These are phyloP conservation scores for Raffaelea arxii DNA, from an alignment of 2,329 filamentous ascomycete species.

Conservation along the genomic window DNA sequence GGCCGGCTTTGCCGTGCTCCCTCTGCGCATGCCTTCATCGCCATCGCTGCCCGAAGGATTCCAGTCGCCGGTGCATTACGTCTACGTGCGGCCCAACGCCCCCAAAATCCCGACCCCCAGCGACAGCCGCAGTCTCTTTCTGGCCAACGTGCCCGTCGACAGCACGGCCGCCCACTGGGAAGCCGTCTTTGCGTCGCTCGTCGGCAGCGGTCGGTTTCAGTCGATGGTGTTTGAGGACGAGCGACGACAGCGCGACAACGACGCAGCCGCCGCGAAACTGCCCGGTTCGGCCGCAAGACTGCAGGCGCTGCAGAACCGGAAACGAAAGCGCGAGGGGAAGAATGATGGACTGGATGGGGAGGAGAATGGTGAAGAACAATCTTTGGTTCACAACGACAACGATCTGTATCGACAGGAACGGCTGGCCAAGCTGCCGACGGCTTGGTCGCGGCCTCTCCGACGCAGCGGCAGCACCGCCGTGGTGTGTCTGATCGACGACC, in stretches of 20 bases:
- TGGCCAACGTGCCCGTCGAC: conserved; percentile 84
- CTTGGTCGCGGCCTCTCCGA: conserved; percentile 64
- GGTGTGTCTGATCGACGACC: conserved; percentile 72
- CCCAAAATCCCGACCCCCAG: conserved; percentile 67
- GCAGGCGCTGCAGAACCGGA: conserved; percentile 31
- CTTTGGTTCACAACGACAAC: conserved; percentile 50
- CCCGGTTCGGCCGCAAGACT: conserved; percentile 33
- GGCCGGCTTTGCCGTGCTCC: conserved; percentile 59
- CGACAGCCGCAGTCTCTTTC: conserved; percentile 72
- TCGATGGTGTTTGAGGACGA: conserved; percentile 64
- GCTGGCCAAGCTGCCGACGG: conserved; percentile 35
- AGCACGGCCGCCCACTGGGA: conserved; percentile 70
- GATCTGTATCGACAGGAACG: conserved; percentile 42
- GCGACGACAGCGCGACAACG: conserved; percentile 22
- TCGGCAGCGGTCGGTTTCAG: conserved; percentile 73
- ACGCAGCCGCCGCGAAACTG: conserved; percentile 25
- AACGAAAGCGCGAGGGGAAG: conserved; percentile 34
- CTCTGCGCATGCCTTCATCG: conserved; percentile 55
- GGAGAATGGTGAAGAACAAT: conserved; percentile 24
- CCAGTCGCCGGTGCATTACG: conserved; percentile 59
- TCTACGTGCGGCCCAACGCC: conserved; percentile 77
- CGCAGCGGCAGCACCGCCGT: conserved; percentile 70
- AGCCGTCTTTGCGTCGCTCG: conserved; percentile 60
- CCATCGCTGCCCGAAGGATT: conserved; percentile 42
- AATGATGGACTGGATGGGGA: not conserved